Evolutionary conservation across 345 rosid species (phyloP), one percentile per base, ranked within the genome.

Genomic region (Citrus mangshanensis): DNA sequence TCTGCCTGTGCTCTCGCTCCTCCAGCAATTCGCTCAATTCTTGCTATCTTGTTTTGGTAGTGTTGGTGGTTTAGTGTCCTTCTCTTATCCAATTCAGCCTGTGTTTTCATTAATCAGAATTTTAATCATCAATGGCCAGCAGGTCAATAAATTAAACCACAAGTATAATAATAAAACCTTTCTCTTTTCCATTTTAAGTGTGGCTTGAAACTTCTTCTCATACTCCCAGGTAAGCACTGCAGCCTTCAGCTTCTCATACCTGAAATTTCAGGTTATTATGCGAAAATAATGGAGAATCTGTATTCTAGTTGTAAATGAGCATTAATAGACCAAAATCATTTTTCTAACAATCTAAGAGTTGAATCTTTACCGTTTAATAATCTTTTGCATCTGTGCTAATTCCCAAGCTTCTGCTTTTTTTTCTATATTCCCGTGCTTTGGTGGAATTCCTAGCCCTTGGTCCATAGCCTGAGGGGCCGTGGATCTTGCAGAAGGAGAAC

Each of bases 401-500:
- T 95, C 93, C 98, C 98, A 91, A 32, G 97, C 79, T 79, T 89
- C 91, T 67, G 82, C 85, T 85, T 84, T 86, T 28, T 81, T 77
- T 79, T 80, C 83, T 16, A 4, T 74, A 56, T 77, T 79, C 56
- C 74, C 76, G 16, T 62, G 82, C 71, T 77, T 77, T 69, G 72
- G 19, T 46, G 62, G 64, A 72, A 46, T 62, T 32, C 78, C 82
- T 49, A 38, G 76, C 68, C 51, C 82, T 60, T 30, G 82, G 19
- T 71, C 80, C 46, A 7, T 30, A 19, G 59, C 75, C 58, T n/a
- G 60, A 22, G 72, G 22, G 54, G 35, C 59, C 59, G 22, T 49
- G 18, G 80, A 78, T 81, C 81, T 83, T 56, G 7, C 66, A 5
- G 85, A 80, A 27, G 82, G 79, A 19, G 84, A 76, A 64, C 65